Conservation (phyloP, 768 basidiomycete genomes). For the Terana coerulea region DNA sequence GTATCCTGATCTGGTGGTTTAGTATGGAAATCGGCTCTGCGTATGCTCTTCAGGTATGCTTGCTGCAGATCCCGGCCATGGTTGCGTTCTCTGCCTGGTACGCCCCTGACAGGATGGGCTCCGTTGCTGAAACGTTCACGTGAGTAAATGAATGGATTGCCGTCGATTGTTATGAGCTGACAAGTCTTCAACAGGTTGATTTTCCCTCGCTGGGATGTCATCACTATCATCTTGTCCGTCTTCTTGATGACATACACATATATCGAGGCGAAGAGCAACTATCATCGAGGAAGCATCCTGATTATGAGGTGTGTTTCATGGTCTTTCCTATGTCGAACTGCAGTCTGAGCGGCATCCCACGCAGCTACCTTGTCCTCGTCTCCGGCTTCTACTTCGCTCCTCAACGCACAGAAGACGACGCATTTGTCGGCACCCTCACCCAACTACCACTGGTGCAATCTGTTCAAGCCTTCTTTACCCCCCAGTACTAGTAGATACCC, state of each 20-base stretch:
- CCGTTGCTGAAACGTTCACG: constrained; percentile 91
- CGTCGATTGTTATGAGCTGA: neutral
- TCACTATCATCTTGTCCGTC: constrained; percentile 91
- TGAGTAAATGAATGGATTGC: constrained; percentile 38
- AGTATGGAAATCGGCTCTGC: constrained; percentile 99
- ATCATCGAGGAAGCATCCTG: constrained; percentile 94
- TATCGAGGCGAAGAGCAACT: constrained; percentile 98
- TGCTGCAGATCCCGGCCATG: constrained; percentile 98
- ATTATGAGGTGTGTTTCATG: constrained; percentile 70
- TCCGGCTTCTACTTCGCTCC: constrained; percentile 95
- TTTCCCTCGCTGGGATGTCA: constrained; percentile 98
- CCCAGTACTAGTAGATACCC: no score
- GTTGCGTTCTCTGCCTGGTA: constrained; percentile 98
- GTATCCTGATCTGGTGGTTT: neutral
- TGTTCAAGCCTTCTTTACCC: constrained; percentile 12
- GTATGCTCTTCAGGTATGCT: constrained; percentile 96
- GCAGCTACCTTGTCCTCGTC: constrained; percentile 85
- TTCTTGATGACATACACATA: constrained; percentile 99
- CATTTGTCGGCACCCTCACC: constrained; percentile 4
- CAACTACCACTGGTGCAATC: constrained; percentile 9
- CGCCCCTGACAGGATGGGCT: constrained; percentile 79
- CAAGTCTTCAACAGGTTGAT: constrained; percentile 59
- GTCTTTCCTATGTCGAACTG: neutral
- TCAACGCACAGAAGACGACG: constrained; percentile 22
- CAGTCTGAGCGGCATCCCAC: no score